Base-by-base conservation (phyloP, 352 stramenopile species). In the Globisporangium megalacanthum region DNA sequence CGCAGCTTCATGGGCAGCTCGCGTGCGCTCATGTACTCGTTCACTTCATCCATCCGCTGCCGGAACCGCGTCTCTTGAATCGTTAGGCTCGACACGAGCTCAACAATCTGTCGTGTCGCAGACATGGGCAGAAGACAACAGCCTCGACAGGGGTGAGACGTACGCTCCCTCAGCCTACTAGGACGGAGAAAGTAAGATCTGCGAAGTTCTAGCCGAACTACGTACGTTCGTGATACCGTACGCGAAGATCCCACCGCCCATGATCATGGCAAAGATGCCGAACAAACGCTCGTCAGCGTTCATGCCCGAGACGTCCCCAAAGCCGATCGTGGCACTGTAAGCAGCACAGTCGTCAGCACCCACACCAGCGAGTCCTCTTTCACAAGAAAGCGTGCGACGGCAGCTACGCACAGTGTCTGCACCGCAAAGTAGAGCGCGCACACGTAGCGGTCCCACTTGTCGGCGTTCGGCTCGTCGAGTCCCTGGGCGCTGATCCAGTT, bases 141-240 rank as follows among this genome's bases (percentile, higher is more conserved):
- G 25, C 25, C 25, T 29, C 4, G 25, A 29, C 20, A 49, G 17
- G 29, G 19, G 11, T 14, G 47, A 39, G 10, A 41, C 39, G 6
- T 45, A 17, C 14, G 39, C 10, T 19, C 39, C 1, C 36, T 42
- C 9, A 5, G 9, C 6, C 36, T 29, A 29, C 25, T 29, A 29
- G 25, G 25, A 29, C 25, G 25, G 25, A 39, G 35, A 8, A 13
- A 13, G 35, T 39, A 13, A 81, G 14, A 64, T 65, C 6, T 31
- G 44, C 29, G 29, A 53, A 25, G 11, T 7, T 10, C 20, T 0
- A 82, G 13, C 39, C 39, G 17, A 45, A 6, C 39, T 2, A 47
- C 72, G 52, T 29, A 89, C 82, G 44, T 86, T 89, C 0, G 82
- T 92, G 69, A 92, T 92, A 17, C 79, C 82, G 57, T 92, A 92